Conservation (phyloP, 2,329 filamentous ascomycete genomes). For the Plenodomus tracheiphilus region DNA sequence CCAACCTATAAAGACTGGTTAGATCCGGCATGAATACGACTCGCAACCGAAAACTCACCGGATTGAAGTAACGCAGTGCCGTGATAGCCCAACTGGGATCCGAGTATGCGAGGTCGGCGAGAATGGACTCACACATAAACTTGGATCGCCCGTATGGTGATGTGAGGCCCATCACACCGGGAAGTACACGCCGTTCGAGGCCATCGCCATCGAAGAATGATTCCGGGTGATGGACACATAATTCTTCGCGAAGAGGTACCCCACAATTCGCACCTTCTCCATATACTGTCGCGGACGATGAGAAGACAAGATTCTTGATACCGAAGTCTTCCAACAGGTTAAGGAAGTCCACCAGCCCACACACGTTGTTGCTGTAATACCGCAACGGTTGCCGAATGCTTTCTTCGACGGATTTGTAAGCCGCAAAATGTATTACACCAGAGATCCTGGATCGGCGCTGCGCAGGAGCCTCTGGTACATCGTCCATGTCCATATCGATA, state of each 20-base stretch:
- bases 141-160: conserved; percentile 69
- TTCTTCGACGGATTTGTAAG: conserved; percentile 68
- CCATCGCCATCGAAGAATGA: conserved; percentile 50
- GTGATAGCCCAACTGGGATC: conserved; percentile 66
- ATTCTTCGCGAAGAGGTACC: conserved; percentile 58
- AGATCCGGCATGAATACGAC: conserved; percentile 1
- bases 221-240: conserved; percentile 57
- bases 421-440: conserved; percentile 71
- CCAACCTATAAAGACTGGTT: conserved; percentile 50
- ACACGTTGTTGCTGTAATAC: conserved; percentile 71
- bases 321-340: conserved; percentile 60
- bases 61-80: conserved; percentile 69
- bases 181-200: conserved; percentile 46
- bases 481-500: conserved; percentile 33
- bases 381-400: conserved; percentile 63
- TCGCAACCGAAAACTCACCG: conserved; percentile 40
- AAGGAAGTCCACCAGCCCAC: conserved; percentile 64
- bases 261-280: conserved; percentile 53
- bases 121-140: conserved; percentile 69
- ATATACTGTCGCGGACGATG: conserved; percentile 69
- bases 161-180: conserved; percentile 61
- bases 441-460: conserved; percentile 55
- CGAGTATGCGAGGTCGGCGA: conserved; percentile 63
- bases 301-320: conserved; percentile 70
- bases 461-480: conserved; percentile 20